phyloP scores from a whole-genome alignment of 108 stramenopile genomes.

The Pseudonitzschia multiseries region DNA sequence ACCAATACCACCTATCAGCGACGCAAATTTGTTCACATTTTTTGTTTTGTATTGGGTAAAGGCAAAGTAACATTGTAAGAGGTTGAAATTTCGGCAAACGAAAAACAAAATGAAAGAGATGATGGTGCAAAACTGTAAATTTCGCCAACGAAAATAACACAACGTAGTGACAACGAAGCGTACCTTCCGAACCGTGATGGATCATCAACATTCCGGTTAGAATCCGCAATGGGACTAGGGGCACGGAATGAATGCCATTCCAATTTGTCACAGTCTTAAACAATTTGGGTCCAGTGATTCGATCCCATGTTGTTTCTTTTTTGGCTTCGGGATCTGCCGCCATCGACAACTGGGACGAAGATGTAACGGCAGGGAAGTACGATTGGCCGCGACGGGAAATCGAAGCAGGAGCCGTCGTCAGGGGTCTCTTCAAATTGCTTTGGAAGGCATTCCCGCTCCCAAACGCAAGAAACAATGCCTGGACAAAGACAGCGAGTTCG shows the following conservation, averaged over 20 bases:
- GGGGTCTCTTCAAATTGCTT: background rate
- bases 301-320: slow-evolving; percentile 44
- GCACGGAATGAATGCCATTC: slow-evolving; percentile 52
- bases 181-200: slow-evolving; percentile 51
- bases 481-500: background rate
- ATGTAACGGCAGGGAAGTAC: too few relatives aligned
- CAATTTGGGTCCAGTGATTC: slow-evolving; percentile 53
- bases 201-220: slow-evolving; percentile 51
- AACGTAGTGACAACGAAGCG: background rate
- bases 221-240: slow-evolving; percentile 42
- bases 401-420: slow-evolving; percentile 4
- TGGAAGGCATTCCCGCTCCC: slow-evolving; percentile 4
- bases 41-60: background rate
- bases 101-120: too few relatives aligned
- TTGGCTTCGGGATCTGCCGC: slow-evolving; percentile 3
- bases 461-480: slow-evolving; percentile 1
- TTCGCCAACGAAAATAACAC: too few relatives aligned
- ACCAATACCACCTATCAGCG: slow-evolving; percentile 20
- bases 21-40: background rate
- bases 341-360: background rate
- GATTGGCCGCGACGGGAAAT: background rate
- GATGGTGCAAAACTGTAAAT: too few relatives aligned
- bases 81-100: too few relatives aligned
- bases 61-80: background rate
- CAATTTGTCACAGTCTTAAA: slow-evolving; percentile 55